phyloP scores from a whole-genome alignment of 345 rosid genomes.

The Linum tenue region DNA sequence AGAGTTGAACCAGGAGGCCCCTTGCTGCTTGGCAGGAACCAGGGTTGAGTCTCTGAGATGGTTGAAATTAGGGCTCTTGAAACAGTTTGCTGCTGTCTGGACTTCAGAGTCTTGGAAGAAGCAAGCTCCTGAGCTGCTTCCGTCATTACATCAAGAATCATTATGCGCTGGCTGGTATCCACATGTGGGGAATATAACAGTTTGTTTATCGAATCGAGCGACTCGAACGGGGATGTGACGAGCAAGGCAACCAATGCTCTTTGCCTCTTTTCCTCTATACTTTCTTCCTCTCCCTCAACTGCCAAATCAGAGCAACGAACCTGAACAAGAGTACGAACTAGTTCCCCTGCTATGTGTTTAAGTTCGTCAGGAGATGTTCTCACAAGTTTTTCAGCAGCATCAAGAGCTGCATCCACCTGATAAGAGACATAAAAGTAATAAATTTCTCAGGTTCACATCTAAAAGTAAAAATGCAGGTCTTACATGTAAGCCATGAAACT shows the following conservation, averaged over 20 bases:
- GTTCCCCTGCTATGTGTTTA: constrained; percentile 64
- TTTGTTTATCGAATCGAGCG: constrained; percentile 54
- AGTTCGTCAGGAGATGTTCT: constrained; percentile 95
- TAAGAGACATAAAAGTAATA: neutral
- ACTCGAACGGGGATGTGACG: constrained; percentile 65
- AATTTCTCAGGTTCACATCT: neutral
- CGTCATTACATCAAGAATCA: constrained; percentile 92
- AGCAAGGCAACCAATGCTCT: constrained; percentile 75
- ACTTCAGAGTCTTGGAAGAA: constrained; percentile 45
- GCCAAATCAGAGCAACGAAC: constrained; percentile 87
- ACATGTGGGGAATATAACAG: constrained; percentile 76
- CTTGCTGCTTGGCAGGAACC: constrained; percentile 76
- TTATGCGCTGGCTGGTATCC: constrained; percentile 85
- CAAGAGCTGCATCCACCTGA: constrained; percentile 88
- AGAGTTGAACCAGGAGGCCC: constrained; percentile 55
- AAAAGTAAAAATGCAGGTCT: neutral
- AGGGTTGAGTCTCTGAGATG: constrained; percentile 71
- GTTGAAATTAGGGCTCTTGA: constrained; percentile 46
- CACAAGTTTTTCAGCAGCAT: constrained; percentile 78
- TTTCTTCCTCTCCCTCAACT: constrained; percentile 90
- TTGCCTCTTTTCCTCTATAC: constrained; percentile 92
- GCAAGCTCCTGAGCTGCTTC: constrained; percentile 93
- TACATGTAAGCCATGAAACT: neutral
- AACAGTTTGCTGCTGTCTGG: constrained; percentile 27
- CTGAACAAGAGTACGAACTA: constrained; percentile 66